These are phyloP conservation scores for Neonectria faginata DNA, from an alignment of 2,329 filamentous ascomycete species.

Conservation along the genomic window DNA sequence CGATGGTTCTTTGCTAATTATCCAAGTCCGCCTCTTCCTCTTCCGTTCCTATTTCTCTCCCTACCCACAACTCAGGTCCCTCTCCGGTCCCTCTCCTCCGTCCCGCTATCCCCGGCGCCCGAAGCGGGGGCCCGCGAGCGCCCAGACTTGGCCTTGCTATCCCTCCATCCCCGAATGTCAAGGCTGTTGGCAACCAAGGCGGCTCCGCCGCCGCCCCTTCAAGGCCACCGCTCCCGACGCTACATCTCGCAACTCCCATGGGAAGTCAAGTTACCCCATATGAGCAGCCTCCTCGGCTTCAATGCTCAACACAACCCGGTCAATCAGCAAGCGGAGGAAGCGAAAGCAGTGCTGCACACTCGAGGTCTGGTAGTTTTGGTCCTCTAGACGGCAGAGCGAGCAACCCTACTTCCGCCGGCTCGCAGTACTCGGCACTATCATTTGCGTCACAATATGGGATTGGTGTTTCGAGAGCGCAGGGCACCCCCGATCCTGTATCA, in stretches of 20 bases:
- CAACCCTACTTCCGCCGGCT: slow-evolving; percentile 88
- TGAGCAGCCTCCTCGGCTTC: slow-evolving; percentile 67
- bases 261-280: slow-evolving; percentile 80
- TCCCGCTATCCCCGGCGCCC: slow-evolving; percentile 80
- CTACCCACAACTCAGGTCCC: slow-evolving; percentile 55
- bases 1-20: slow-evolving; percentile 31
- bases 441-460: slow-evolving; percentile 81
- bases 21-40: slow-evolving; percentile 39
- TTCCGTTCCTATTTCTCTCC: slow-evolving; percentile 45
- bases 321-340: slow-evolving; percentile 81
- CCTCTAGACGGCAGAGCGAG: slow-evolving; percentile 79
- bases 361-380: slow-evolving; percentile 86
- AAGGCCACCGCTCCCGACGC: slow-evolving; percentile 75
- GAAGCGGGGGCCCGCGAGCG: slow-evolving; percentile 71
- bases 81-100: slow-evolving; percentile 84
- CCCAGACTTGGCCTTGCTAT: slow-evolving; percentile 91
- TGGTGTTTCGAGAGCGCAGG: slow-evolving; percentile 71
- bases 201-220: slow-evolving; percentile 50
- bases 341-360: slow-evolving; percentile 82
- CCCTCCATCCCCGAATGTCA: slow-evolving; percentile 84
- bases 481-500: slow-evolving; percentile 86
- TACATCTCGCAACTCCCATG: slow-evolving; percentile 90
- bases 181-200: slow-evolving; percentile 73
- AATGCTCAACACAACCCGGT: slow-evolving; percentile 65
- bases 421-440: slow-evolving; percentile 84